Evolutionary conservation across 768 basidiomycete genomes (phyloP).

Genomic region (Lyophyllum semitale): DNA sequence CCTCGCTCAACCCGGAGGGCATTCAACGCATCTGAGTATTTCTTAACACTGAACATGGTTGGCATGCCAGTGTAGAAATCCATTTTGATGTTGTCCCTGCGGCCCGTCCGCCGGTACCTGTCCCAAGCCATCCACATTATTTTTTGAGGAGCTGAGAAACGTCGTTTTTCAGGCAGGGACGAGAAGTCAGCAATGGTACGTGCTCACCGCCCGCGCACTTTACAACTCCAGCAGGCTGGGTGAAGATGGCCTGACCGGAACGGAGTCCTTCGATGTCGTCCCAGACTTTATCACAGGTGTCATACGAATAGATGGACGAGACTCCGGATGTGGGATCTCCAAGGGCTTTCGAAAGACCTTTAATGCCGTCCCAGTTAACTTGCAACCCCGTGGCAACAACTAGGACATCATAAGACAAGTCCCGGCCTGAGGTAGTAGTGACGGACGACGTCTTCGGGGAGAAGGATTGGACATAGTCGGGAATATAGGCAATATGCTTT

Average conservation of each 20-base stretch:
- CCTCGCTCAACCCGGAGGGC: slow-evolving; percentile 75
- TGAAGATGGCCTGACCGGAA: slow-evolving; percentile 87
- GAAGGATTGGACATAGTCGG: slow-evolving; percentile 74
- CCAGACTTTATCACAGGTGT: slow-evolving; percentile 90
- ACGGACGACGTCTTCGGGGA: slow-evolving; percentile 75
- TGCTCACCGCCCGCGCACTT: slow-evolving; percentile 87
- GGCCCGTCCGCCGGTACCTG: slow-evolving; percentile 62
- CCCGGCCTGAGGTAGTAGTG: slow-evolving; percentile 68
- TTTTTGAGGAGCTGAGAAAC: slow-evolving; percentile 72
- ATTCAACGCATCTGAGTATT: slow-evolving; percentile 89
- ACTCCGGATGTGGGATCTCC: slow-evolving; percentile 79
- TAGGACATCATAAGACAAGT: slow-evolving; percentile 78
- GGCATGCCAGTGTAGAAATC: slow-evolving; percentile 92
- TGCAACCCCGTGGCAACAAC: slow-evolving; percentile 90
- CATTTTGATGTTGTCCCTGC: slow-evolving; percentile 57
- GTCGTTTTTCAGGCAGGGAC: background rate
- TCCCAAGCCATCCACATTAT: slow-evolving; percentile 99
- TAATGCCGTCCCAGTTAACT: slow-evolving; percentile 78
- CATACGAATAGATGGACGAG: slow-evolving; percentile 90
- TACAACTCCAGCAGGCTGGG: slow-evolving; percentile 88
- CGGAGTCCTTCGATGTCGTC: slow-evolving; percentile 75
- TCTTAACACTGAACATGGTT: slow-evolving; percentile 95
- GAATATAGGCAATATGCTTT: slow-evolving; percentile 65
- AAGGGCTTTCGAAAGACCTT: slow-evolving; percentile 75
- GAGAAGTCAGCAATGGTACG: background rate